Evolutionary conservation across 352 stramenopile species (phyloP), one percentile per base, ranked within the genome.

Genomic region (Pythium phragmiticola): DNA sequence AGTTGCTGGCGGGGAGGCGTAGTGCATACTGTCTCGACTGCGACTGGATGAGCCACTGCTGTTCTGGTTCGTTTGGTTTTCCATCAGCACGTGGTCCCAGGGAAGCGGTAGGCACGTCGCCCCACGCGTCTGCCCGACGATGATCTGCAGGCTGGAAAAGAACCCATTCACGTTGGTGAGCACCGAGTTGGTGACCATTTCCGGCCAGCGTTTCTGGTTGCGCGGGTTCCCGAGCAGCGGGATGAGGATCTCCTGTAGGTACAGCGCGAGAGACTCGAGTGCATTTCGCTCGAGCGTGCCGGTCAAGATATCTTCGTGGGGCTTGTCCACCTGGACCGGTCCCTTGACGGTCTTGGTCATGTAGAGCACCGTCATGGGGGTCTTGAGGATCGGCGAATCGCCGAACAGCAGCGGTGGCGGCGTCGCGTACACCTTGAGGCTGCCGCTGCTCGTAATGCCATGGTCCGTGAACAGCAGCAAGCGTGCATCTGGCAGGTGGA

Each of bases 101-200:
- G 89, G 89, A 26, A 97, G 67, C 2, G 89, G 89, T 21, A 97
- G 72, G 65, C 83, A 94, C 30, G 89, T 96, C 4, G 76, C 78
- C 0, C 89, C 89, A 28, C 87, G 77, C 16, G 89, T 92, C 60
- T 96, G 87, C 2, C 89, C 89, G 12, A 94, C 72, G 0, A 84
- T 96, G 71, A 97, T 97, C 71, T 96, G 87, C 9, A 97, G 46
- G 36, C 78, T 94, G 8, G 83, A 90, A 56, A 87, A 91, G 67
- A 94, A 94, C 36, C 77, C 74, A 52, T 92, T 81, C 2, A 91
- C 69, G 42, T 92, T 91, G 69, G 76, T 83, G 43, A 92, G 76
- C 42, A 94, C 76, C 21, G 83, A 92, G 8, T 80, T 79, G 4
- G 84, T 84, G 43, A 92, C 84, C 77, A 93, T 91, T 68, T 94